Conservation (phyloP, 345 rosid genomes). For the Sonneratia caseolaris region DNA sequence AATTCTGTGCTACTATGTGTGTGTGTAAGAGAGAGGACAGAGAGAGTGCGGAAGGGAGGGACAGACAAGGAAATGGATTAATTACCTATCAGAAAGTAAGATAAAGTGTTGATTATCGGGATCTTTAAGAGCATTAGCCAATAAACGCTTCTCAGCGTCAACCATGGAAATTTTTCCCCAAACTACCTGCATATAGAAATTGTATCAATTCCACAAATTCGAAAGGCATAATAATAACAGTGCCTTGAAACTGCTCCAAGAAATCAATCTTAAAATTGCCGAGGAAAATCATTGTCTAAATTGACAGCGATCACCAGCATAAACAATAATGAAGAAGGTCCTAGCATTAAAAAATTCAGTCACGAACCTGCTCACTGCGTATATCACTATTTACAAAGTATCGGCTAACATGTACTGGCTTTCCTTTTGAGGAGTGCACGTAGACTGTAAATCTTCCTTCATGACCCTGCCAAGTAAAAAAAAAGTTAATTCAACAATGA, state of each 20-base stretch:
- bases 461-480: slow-evolving; percentile 45
- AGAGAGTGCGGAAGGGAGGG: neutral
- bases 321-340: neutral
- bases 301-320: too few species aligned
- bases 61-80: neutral
- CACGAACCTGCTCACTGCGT: slow-evolving; percentile 52
- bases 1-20: neutral
- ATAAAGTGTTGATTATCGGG: slow-evolving; percentile 93
- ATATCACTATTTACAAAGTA: slow-evolving; percentile 67
- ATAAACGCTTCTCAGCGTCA: slow-evolving; percentile 88
- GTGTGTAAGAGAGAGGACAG: neutral
- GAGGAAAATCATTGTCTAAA: neutral
- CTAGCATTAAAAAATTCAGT: neutral
- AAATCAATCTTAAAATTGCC: neutral
- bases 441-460: slow-evolving; percentile 71
- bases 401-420: slow-evolving; percentile 65
- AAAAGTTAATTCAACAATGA: neutral
- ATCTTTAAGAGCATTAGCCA: slow-evolving; percentile 83
- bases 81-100: slow-evolving; percentile 90
- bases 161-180: slow-evolving; percentile 99
- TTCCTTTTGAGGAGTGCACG: slow-evolving; percentile 67
- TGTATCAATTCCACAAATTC: neutral
- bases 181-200: slow-evolving; percentile 43
- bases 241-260: neutral
- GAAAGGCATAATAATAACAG: neutral